Evolutionary conservation across 345 rosid genomes (phyloP).

Genomic region (Raphanus sativus): DNA sequence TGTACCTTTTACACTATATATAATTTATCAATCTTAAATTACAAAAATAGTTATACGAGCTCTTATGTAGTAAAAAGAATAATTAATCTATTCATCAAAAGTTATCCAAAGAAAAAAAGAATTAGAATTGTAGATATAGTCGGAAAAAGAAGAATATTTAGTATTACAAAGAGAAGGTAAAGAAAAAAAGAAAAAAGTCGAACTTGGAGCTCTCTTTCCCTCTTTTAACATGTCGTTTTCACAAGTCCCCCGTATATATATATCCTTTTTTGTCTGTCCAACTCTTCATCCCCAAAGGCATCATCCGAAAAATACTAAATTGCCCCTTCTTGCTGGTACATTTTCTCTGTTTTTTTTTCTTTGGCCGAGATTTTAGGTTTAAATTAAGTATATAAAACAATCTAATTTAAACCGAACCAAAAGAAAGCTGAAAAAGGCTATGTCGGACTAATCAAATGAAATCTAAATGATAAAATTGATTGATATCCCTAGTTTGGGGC

Average conservation of each 20-base stretch:
- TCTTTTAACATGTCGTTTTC: conserved; percentile 17
- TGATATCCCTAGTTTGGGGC: not conserved
- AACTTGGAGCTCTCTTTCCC: conserved; percentile 21
- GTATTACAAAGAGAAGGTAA: not conserved
- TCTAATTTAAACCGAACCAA: not conserved
- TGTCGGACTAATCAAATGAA: not conserved
- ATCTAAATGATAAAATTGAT: not conserved
- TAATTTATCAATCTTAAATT: not conserved
- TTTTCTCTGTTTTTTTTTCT: not conserved
- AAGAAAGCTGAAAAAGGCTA: not conserved
- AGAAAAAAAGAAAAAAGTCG: not conserved
- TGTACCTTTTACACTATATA: not conserved
- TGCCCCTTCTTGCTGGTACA: not conserved
- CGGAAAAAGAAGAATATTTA: not conserved
- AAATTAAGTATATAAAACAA: not conserved
- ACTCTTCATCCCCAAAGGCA: conserved; percentile 14
- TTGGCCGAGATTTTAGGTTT: not conserved
- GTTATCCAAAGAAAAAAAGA: not conserved
- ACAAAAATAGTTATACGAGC: conserved; percentile 15
- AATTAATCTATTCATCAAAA: conserved; percentile 11
- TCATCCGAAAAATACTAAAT: not conserved
- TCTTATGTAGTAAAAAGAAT: conserved; percentile 20
- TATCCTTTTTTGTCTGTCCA: conserved; percentile 8
- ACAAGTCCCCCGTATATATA: conserved; percentile 7
- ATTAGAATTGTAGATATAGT: conserved; percentile 16